Evolutionary conservation across 164 flowering plant genomes (phyloP).

Genomic region (Vitis rupestris): DNA sequence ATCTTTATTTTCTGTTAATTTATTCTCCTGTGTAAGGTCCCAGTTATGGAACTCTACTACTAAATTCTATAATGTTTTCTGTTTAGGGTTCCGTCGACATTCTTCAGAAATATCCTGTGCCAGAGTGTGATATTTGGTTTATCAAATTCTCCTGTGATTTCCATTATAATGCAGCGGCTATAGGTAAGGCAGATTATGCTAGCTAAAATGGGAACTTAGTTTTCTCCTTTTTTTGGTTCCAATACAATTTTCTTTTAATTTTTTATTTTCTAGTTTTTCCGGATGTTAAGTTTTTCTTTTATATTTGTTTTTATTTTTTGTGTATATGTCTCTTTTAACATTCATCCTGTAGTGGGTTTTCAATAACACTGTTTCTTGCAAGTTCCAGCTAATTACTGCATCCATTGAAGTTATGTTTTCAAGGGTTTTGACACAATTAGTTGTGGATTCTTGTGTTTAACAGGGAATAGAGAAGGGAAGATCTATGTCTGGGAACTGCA

Average conservation of each 20-base stretch:
- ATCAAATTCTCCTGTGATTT: slow-evolving; percentile 97
- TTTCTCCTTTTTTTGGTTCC: not conserved
- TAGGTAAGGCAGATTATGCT: slow-evolving; percentile 46
- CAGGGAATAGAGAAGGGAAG: slow-evolving; percentile 98
- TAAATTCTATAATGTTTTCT: not conserved
- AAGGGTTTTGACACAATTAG: not conserved
- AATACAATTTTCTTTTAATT: not conserved
- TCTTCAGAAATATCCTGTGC: slow-evolving; percentile 96
- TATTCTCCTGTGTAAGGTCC: not conserved
- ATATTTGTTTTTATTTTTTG: too few species aligned
- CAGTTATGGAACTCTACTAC: not conserved
- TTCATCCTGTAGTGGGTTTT: too few species aligned
- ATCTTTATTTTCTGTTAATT: not conserved
- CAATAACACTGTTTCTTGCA: not conserved
- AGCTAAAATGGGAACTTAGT: not conserved
- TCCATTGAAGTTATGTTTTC: not conserved
- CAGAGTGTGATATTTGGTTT: slow-evolving; percentile 98
- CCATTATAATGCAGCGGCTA: slow-evolving; percentile 75
- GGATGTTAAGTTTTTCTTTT: too few species aligned
- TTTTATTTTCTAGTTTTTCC: too few species aligned
- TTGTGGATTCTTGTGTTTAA: not conserved
- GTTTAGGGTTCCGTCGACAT: slow-evolving; percentile 78
- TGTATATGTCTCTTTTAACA: too few species aligned
- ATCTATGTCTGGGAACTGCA: slow-evolving; percentile 95
- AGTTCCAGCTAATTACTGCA: not conserved